These are phyloP conservation scores for Kodamaea jinghongensis DNA, from an alignment of 805 yeast genomes.

Conservation along the genomic window DNA sequence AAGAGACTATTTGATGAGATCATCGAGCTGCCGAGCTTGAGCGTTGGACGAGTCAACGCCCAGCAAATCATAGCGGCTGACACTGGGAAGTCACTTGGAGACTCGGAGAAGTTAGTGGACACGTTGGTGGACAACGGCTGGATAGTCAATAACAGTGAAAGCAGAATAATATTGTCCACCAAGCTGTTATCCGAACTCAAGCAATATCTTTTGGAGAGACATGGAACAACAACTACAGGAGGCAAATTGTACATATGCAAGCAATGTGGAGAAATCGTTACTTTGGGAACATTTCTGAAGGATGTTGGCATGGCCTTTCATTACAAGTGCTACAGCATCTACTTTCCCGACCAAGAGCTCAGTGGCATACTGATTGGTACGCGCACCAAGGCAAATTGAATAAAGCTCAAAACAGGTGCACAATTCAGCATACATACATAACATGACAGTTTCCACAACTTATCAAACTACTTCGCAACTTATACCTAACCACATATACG, in stretches of 20 bases:
- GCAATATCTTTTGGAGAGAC: conserved; percentile 41
- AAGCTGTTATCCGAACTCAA: conserved; percentile 48
- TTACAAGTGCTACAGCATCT: conserved; percentile 44
- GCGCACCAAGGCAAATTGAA: background rate
- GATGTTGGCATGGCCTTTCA: conserved; percentile 36
- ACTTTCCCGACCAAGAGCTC: conserved; percentile 25
- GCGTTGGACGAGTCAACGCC: conserved; percentile 35
- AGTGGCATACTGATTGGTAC: conserved; percentile 7
- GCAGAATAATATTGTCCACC: conserved; percentile 38
- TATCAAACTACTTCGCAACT: background rate
- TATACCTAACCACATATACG: no score
- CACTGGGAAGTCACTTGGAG: conserved; percentile 28
- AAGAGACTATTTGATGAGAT: conserved; percentile 47
- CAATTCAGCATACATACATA: background rate
- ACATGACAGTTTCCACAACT: background rate
- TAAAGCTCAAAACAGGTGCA: background rate
- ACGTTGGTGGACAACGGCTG: conserved; percentile 51
- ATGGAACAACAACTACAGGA: conserved; percentile 26
- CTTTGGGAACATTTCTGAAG: conserved; percentile 46
- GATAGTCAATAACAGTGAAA: conserved; percentile 36
- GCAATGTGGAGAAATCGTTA: conserved; percentile 53
- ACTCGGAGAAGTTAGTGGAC: conserved; percentile 39
- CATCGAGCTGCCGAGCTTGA: conserved; percentile 39
- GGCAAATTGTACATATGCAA: conserved; percentile 46
- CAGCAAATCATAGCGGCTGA: conserved; percentile 25